Evolutionary conservation across 164 flowering plant species (phyloP).

Genomic region (Magnolia kwangsiensis): DNA sequence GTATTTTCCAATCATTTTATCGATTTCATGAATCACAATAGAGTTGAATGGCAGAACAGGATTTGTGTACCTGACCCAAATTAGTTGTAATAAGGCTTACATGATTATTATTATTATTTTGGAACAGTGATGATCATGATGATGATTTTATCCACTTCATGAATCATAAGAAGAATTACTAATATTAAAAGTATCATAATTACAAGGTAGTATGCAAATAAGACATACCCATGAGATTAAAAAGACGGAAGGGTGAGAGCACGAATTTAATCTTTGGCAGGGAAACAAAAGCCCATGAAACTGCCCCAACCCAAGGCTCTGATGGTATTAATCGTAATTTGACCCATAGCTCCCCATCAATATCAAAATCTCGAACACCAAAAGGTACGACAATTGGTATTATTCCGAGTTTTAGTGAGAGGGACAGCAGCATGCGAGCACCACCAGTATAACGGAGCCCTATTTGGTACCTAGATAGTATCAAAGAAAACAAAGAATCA

Average conservation of each 20-base stretch:
- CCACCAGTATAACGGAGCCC: conserved; percentile 95
- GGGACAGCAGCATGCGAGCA: conserved; percentile 85
- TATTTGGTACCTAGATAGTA: conserved; percentile 69
- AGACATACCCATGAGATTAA: conserved; percentile 88
- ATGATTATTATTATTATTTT: no score
- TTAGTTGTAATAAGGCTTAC: no score
- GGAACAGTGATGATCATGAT: background rate
- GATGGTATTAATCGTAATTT: conserved; percentile 86
- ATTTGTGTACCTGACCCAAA: no score
- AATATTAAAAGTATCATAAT: background rate
- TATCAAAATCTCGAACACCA: conserved; percentile 84
- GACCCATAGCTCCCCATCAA: conserved; percentile 99
- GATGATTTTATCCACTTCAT: background rate
- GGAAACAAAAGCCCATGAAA: conserved; percentile 93
- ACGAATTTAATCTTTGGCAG: conserved; percentile 89
- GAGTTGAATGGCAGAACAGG: no score
- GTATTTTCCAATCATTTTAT: background rate
- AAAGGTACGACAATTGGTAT: conserved; percentile 83
- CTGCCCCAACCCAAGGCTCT: conserved; percentile 96
- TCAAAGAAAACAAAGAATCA: conserved; percentile 7
- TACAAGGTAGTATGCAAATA: background rate
- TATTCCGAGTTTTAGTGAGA: conserved; percentile 74
- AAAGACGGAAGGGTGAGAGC: conserved; percentile 88
- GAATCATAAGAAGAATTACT: no score
- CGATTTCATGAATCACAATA: no score